Percentiles rank a stretch among this genome's conserved stretches.
phyloP scores from a whole-genome alignment of 2,329 filamentous ascomycete genomes.

The Aspergillus nomiae region DNA sequence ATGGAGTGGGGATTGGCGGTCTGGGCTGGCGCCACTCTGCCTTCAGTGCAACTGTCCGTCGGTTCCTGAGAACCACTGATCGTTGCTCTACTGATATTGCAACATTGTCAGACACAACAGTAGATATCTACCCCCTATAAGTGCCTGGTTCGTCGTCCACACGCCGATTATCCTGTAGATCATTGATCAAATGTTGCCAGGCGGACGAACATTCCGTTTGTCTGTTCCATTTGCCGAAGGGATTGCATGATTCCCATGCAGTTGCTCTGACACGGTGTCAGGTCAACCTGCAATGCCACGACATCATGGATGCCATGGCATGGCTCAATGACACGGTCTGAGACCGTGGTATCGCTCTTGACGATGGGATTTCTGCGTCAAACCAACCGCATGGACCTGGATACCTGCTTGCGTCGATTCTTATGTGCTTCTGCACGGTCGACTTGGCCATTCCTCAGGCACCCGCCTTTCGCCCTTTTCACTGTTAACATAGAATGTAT shows the following conservation, averaged over 20 bases:
- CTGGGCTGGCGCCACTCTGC: background rate
- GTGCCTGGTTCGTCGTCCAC: background rate
- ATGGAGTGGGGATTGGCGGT: background rate
- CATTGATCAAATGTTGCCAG: background rate
- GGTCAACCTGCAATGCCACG: background rate
- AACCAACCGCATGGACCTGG: background rate
- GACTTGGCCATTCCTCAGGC: background rate
- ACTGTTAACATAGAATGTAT: background rate
- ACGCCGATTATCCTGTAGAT: background rate
- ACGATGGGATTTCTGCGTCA: background rate
- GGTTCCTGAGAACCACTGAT: background rate
- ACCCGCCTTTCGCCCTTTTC: background rate
- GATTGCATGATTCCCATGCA: background rate
- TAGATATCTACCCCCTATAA: background rate
- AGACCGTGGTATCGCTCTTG: background rate
- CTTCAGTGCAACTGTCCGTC: background rate
- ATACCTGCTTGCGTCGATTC: background rate
- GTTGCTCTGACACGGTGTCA: background rate
- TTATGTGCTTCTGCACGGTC: background rate
- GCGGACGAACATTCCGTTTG: too few relatives aligned
- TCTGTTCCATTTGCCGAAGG: background rate
- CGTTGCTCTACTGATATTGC: background rate
- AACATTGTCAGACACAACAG: background rate
- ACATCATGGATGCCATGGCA: background rate
- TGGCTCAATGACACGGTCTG: background rate